phyloP scores from a whole-genome alignment of 2,329 filamentous ascomycete genomes.

The Botryotinia convoluta region DNA sequence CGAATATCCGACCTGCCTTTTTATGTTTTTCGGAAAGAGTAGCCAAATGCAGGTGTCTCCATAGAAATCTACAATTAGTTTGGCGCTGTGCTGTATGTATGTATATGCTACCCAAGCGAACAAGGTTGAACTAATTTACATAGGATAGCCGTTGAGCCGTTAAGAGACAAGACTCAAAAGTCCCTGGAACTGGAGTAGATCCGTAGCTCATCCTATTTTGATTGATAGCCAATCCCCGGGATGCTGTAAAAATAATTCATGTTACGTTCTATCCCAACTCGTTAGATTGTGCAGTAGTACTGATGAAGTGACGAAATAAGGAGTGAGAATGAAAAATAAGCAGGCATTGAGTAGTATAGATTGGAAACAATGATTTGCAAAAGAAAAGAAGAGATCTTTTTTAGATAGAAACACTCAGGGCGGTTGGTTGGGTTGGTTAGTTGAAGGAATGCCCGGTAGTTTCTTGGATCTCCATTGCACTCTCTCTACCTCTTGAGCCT shows the following conservation, averaged over 20 bases:
- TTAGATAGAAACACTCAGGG: neutral
- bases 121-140: neutral
- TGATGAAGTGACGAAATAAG: neutral
- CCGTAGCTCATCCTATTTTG: neutral
- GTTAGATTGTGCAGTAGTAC: slow-evolving; percentile 2
- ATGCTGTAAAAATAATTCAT: slow-evolving; percentile 1
- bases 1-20: neutral
- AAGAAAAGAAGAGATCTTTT: neutral
- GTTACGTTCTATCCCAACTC: neutral
- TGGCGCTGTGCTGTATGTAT: neutral
- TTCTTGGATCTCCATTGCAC: neutral
- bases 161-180: neutral
- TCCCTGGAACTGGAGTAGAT: neutral
- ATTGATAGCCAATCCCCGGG: neutral
- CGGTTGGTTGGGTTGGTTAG: neutral
- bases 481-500: neutral
- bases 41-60: neutral
- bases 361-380: neutral
- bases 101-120: neutral
- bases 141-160: slow-evolving; percentile 1
- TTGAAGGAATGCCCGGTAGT: neutral
- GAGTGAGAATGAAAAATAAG: neutral
- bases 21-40: neutral
- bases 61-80: neutral
- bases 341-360: neutral